Evolutionary conservation across 371 early-diverging fungal genomes (phyloP).

Genomic region (Mucor indicus): DNA sequence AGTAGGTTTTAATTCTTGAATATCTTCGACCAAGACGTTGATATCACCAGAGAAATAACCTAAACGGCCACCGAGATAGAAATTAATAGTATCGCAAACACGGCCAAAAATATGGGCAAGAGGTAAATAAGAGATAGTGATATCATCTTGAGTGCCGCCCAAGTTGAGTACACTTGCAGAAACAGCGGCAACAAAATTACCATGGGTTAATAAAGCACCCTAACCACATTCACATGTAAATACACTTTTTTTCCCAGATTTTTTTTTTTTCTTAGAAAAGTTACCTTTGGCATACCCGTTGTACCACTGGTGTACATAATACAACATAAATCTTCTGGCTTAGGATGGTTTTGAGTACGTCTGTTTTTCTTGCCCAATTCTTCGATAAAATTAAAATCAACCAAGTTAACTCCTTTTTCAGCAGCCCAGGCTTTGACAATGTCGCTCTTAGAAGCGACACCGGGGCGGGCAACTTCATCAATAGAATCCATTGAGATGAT

Average conservation of each 20-base stretch:
- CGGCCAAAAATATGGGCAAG: constrained; percentile 95
- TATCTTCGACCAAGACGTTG: constrained; percentile 79
- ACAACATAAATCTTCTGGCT: constrained; percentile 70
- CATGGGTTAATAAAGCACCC: constrained; percentile 54
- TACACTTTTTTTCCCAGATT: neutral
- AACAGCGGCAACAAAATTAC: constrained; percentile 46
- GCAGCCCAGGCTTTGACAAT: constrained; percentile 54
- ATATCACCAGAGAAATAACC: constrained; percentile 88
- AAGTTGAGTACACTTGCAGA: constrained; percentile 23
- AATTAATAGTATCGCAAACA: constrained; percentile 28
- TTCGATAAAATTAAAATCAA: constrained; percentile 67
- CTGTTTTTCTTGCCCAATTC: constrained; percentile 42
- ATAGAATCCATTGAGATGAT: constrained; percentile 77
- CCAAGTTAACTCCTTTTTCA: constrained; percentile 47
- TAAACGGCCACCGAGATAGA: constrained; percentile 56
- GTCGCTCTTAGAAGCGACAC: constrained; percentile 34
- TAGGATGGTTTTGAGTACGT: constrained; percentile 42
- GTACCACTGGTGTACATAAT: constrained; percentile 97
- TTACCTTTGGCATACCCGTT: constrained; percentile 69
- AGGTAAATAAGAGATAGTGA: constrained; percentile 73
- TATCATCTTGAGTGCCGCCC: constrained; percentile 30
- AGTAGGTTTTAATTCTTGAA: constrained; percentile 78
- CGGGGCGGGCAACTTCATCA: constrained; percentile 38
- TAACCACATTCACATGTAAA: constrained; percentile 4
- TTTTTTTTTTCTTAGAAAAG: neutral